These are phyloP conservation scores for Aquilaria agallochum DNA, from an alignment of 441 rosid genomes.

Conservation along the genomic window DNA sequence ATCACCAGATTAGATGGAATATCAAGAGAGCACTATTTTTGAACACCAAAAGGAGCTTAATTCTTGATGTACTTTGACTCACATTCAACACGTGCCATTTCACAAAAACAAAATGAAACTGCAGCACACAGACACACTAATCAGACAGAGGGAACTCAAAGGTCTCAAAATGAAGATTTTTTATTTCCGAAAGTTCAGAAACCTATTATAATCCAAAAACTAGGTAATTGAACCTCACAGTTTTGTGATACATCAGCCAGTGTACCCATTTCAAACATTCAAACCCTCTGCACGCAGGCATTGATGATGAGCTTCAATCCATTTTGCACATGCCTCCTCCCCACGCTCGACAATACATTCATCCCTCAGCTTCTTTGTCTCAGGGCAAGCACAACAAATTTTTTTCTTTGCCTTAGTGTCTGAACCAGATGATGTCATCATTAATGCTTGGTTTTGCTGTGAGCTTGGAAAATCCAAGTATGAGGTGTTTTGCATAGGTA, in stretches of 20 bases:
- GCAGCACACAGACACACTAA: too few species aligned
- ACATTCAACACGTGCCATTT: too few species aligned
- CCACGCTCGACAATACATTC: conserved; percentile 92
- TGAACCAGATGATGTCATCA: conserved; percentile 18
- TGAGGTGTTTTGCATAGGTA: conserved; percentile 42
- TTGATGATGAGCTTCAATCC: conserved; percentile 85
- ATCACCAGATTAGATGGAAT: too few species aligned
- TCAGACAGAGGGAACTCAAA: too few species aligned
- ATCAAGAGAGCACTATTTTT: too few species aligned
- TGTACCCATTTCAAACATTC: conserved; percentile 47
- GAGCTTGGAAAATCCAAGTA: conserved; percentile 31
- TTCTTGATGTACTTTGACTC: too few species aligned
- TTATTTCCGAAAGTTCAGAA: too few species aligned
- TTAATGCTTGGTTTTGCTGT: conserved; percentile 38
- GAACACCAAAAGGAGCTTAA: too few species aligned
- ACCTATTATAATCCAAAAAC: too few species aligned
- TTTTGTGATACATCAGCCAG: neutral
- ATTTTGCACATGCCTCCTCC: conserved; percentile 81
- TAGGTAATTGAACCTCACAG: too few species aligned
- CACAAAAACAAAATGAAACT: too few species aligned
- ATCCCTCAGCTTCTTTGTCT: conserved; percentile 85
- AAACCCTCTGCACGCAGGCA: conserved; percentile 95
- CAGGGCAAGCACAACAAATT: conserved; percentile 96
- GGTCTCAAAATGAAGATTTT: too few species aligned
- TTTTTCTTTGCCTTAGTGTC: conserved; percentile 76